Evolutionary conservation across 441 rosid genomes (phyloP), one percentile per base, ranked within the genome.

Genomic region (Euphorbia celastroides): DNA sequence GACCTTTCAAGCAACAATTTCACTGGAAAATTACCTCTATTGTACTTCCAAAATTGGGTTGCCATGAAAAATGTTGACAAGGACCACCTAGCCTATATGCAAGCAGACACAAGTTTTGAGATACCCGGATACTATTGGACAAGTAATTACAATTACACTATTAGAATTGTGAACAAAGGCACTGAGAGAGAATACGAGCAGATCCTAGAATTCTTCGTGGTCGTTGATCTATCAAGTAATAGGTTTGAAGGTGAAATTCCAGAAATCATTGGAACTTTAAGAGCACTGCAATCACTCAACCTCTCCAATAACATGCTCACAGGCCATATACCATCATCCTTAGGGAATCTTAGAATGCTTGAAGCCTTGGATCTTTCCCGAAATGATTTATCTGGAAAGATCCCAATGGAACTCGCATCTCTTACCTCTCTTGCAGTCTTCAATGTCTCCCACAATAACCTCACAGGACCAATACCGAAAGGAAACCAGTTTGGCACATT

Each of bases 331-430:
- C 17, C 48, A 5, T 42, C 48, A 42, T 42, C 48, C 48, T 42
- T 42, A 42, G 48, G 48, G 1, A 42, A 42, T 42, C 48, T 42
- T 11, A 42, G 17, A 10, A 42, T 12, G 14, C 48, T 42, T 5
- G 48, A 42, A 42, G 48, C 48, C 9, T 5, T 42, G 9, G 48
- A 42, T 42, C 48, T 42, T 42, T 42, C 48, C 7, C 48, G 48
- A 12, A 42, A 42, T 42, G 16, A 42, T 17, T 42, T 42, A 42
- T 42, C 5, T 42, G 72, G 82, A n/a, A 5, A n/a, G 57, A 74
- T 85, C 64, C 36, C 85, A 13, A 75, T 81, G 27, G 69, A 75
- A 63, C 82, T 88, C 67, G 68, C 52, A 9, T 22, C 9, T 2
- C 12, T 46, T 28, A n/a, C 67, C 22, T 12, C n/a, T 6, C 67